Evolutionary conservation across 768 basidiomycete species (phyloP).

Genomic region (Agrocybe pediades): DNA sequence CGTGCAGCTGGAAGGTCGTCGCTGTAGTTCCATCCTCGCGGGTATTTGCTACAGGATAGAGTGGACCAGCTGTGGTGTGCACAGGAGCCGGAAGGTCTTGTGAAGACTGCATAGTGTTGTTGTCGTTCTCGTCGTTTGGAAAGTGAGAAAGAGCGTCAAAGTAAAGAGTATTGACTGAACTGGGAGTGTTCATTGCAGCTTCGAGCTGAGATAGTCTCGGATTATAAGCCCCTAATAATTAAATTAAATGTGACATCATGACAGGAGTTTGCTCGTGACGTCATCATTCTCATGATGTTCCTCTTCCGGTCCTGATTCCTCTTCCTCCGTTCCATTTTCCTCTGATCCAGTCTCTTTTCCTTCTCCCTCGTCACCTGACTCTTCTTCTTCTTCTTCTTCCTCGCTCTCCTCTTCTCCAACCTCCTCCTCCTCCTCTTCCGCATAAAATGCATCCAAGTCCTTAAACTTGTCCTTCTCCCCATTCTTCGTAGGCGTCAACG

Average conservation of each 20-base stretch:
- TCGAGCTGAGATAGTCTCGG: no score
- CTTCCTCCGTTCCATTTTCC: slow-evolving; percentile 14
- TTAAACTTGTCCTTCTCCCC: slow-evolving; percentile 47
- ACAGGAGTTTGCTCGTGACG: slow-evolving; percentile 13
- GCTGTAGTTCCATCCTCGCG: not conserved
- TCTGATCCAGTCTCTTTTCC: slow-evolving; percentile 15
- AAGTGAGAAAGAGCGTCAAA: not conserved
- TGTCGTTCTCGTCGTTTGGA: not conserved
- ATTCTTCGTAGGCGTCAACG: slow-evolving; percentile 43
- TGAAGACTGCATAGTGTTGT: not conserved
- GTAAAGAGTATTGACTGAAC: no score
- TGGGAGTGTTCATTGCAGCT: no score
- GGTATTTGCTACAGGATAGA: not conserved
- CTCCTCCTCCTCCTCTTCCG: slow-evolving; percentile 39
- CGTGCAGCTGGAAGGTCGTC: not conserved
- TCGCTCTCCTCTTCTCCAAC: slow-evolving; percentile 31
- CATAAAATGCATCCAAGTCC: slow-evolving; percentile 81
- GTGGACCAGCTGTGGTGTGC: not conserved
- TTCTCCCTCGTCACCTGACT: slow-evolving; percentile 22
- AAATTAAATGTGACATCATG: no score
- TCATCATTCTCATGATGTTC: slow-evolving; percentile 19
- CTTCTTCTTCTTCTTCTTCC: slow-evolving; percentile 27
- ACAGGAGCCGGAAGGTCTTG: not conserved
- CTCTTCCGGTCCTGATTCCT: slow-evolving; percentile 10
- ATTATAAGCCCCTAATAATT: no score